These are phyloP conservation scores for Paramecium octaurelia DNA, from an alignment of 73 alveolate genomes.

Conservation along the genomic window DNA sequence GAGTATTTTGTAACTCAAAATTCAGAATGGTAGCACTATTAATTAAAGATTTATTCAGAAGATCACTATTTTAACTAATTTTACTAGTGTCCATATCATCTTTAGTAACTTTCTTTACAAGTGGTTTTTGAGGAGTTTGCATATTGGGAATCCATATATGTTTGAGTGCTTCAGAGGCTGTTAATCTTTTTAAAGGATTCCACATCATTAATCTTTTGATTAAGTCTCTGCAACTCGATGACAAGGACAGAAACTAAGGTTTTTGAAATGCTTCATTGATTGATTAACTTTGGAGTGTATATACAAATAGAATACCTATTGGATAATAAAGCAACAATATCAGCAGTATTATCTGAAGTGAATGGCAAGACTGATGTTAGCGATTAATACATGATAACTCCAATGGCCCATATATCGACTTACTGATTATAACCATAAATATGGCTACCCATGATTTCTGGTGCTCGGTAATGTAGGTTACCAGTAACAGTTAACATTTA, in stretches of 20 bases:
- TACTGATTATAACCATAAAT: conserved; percentile 18
- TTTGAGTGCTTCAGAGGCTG: conserved; percentile 39
- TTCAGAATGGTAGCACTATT: not conserved
- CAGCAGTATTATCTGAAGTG: not conserved
- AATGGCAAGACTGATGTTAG: conserved; percentile 27
- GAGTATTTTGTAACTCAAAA: not conserved
- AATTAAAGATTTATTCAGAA: not conserved
- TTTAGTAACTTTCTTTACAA: not conserved
- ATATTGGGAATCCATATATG: conserved; percentile 40
- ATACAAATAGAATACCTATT: not conserved
- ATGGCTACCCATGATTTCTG: not conserved
- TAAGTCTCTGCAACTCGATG: conserved; percentile 22
- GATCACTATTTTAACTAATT: conserved; percentile 1
- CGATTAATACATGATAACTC: conserved; percentile 11
- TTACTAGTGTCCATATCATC: conserved; percentile 37
- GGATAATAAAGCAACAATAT: not conserved
- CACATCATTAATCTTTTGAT: conserved; percentile 30
- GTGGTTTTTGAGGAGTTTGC: not conserved
- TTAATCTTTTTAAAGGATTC: conserved; percentile 42
- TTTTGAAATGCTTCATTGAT: not conserved
- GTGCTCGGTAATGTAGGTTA: conserved; percentile 5
- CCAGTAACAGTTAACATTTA: conserved; percentile 45
- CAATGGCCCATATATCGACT: conserved; percentile 45
- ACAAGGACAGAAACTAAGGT: not conserved
- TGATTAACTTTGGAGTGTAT: not conserved